These are phyloP conservation scores for Gossypium schwendimanii DNA, from an alignment of 441 rosid genomes.

Conservation along the genomic window DNA sequence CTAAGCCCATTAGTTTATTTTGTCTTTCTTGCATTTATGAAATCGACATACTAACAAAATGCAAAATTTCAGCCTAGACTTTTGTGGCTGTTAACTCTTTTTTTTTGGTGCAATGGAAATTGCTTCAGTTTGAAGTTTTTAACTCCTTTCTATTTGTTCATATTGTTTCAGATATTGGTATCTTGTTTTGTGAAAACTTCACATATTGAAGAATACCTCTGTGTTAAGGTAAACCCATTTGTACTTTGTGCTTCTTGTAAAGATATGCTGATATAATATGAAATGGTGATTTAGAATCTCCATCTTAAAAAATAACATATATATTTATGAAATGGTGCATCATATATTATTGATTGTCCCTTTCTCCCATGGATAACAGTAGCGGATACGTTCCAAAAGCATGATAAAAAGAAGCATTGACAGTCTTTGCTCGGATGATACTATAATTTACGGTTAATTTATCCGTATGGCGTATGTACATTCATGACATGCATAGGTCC, in stretches of 20 bases:
- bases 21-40: background rate
- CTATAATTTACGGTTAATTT: background rate
- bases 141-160: constrained; percentile 9
- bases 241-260: constrained; percentile 5
- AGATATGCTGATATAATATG: background rate
- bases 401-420: background rate
- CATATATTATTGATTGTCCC: background rate
- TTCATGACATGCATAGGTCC: background rate
- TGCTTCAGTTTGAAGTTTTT: constrained; percentile 1
- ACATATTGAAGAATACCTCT: constrained; percentile 58
- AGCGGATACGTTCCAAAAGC: background rate
- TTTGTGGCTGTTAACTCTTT: background rate
- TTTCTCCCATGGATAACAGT: background rate
- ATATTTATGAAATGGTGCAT: background rate
- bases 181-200: constrained; percentile 72
- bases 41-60: background rate
- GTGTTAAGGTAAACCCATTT: constrained; percentile 52
- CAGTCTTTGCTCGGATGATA: background rate
- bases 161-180: constrained; percentile 49
- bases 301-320: background rate
- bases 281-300: constrained; percentile 3
- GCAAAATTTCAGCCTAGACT: background rate
- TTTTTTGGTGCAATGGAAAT: constrained; percentile 11
- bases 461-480: background rate
- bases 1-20: background rate